Base-by-base conservation (phyloP, 768 basidiomycete genomes). In the Strobilomyces echinocephalus region DNA sequence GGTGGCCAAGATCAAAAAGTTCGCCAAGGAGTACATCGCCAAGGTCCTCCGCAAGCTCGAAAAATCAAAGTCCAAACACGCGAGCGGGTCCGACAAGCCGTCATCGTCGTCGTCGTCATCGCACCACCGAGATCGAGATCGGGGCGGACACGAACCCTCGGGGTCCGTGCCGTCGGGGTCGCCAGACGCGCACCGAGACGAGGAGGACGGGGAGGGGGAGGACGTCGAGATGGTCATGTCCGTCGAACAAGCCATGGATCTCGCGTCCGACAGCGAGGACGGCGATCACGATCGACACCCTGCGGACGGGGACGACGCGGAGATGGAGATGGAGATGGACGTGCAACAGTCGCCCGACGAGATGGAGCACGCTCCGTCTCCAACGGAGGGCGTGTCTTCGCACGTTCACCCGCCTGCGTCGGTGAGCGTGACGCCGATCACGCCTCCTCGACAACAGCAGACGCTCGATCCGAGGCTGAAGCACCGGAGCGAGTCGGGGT, bases 21-120 rank as follows among this genome's bases (percentile, higher is more conserved):
- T 94, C 65, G 77, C 87, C 33, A 93, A 95, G 69, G 92, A 97
- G 40, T 98, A 91, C 68, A 84, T 94, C 52, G 73, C 79, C 52
- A 97, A 95, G 71, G 73, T 95, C 10, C 69, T 90, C 16, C 80
- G 80, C 35, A 87, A 82, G 61, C 69, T 85, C 44, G 83, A 85
- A 33, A 87, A 69, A 53, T 62, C 67, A 30, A 64, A 66, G 53
- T 64, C 65, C 11, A 62, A 53, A 41, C 56, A 36, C 8, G 33
- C 38, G 6, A 40, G 60, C 36, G 35, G 58, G 20, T 65, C 59
- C 20, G 63, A 57, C 31, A 68, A 60, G 21, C 57, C 57, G 3
- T 52, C 15, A 15, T 36, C 35, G 15, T 36, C 35, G 35, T 36
- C 35, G 35, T 36, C 52, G 10, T 59, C 66, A 9, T 66, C 65